These are phyloP conservation scores for Cinnamomum chago DNA, from an alignment of 164 flowering plant species.

Conservation along the genomic window DNA sequence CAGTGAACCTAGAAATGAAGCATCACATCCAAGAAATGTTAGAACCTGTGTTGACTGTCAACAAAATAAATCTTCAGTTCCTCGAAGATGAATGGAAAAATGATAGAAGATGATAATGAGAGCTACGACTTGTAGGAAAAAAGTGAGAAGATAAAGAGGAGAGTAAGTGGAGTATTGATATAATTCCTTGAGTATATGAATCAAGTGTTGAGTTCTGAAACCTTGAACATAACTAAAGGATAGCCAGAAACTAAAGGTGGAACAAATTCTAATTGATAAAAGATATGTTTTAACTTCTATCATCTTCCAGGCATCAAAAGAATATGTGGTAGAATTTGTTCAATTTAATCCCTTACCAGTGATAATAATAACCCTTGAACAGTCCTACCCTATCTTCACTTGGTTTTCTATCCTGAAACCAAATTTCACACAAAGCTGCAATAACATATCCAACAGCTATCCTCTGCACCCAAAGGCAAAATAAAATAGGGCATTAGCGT, in stretches of 20 bases:
- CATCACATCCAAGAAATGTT: background rate
- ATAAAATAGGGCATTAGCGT: conserved; percentile 2
- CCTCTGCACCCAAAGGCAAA: conserved; percentile 38
- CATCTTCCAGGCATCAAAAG: background rate
- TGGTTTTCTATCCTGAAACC: conserved; percentile 37
- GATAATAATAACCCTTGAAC: conserved; percentile 35
- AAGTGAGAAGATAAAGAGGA: background rate
- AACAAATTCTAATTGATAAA: background rate
- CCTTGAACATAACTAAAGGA: background rate
- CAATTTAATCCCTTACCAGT: conserved; percentile 37
- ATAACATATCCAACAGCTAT: conserved; percentile 58
- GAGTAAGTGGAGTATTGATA: background rate
- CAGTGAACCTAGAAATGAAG: conserved; percentile 38
- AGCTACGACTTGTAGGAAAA: background rate
- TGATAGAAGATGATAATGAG: background rate
- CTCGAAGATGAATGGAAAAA: background rate
- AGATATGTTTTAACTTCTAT: background rate
- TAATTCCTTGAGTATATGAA: background rate
- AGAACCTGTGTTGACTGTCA: background rate
- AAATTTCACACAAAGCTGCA: conserved; percentile 69
- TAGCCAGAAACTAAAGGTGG: background rate
- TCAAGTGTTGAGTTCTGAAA: background rate
- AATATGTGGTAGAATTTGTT: background rate
- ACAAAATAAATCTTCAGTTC: no score
- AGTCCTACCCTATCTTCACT: conserved; percentile 13